phyloP scores from a whole-genome alignment of 768 basidiomycete genomes.

The Kondoa malvinella region DNA sequence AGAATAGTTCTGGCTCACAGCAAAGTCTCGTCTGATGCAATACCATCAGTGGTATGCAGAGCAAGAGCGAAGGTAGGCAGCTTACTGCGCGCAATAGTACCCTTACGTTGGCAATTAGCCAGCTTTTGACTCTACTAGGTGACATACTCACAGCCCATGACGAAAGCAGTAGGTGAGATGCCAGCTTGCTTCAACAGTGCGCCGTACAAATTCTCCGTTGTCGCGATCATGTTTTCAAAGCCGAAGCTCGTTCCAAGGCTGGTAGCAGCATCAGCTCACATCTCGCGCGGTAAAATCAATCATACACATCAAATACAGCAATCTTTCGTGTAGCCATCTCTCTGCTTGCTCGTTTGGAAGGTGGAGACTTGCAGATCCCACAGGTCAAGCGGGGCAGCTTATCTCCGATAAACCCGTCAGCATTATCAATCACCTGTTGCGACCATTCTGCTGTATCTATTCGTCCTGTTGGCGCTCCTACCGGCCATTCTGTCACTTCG shows the following conservation, averaged over 20 bases:
- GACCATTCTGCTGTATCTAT: not conserved
- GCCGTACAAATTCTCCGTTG: conserved; percentile 10
- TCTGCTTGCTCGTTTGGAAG: too few species aligned
- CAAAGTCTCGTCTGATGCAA: too few species aligned
- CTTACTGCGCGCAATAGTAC: not conserved
- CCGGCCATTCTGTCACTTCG: not conserved
- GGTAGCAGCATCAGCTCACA: not conserved
- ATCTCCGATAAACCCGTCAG: not conserved
- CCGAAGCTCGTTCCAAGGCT: not conserved
- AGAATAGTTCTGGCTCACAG: too few species aligned
- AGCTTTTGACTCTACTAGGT: not conserved
- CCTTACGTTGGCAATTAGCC: too few species aligned
- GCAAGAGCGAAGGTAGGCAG: conserved; percentile 7
- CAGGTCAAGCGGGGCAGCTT: not conserved
- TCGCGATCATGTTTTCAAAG: conserved; percentile 8
- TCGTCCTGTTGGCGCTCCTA: not conserved
- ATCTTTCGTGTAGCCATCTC: not conserved
- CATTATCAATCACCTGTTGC: not conserved
- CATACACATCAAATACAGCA: not conserved
- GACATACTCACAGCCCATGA: conserved; percentile 8
- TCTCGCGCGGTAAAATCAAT: not conserved
- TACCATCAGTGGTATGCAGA: conserved; percentile 6
- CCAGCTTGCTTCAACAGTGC: conserved; percentile 15
- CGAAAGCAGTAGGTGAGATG: conserved; percentile 13
- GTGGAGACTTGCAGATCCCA: too few species aligned